Base-by-base conservation (phyloP, 2,329 filamentous ascomycete genomes). In the Alternaria tenuissima region DNA sequence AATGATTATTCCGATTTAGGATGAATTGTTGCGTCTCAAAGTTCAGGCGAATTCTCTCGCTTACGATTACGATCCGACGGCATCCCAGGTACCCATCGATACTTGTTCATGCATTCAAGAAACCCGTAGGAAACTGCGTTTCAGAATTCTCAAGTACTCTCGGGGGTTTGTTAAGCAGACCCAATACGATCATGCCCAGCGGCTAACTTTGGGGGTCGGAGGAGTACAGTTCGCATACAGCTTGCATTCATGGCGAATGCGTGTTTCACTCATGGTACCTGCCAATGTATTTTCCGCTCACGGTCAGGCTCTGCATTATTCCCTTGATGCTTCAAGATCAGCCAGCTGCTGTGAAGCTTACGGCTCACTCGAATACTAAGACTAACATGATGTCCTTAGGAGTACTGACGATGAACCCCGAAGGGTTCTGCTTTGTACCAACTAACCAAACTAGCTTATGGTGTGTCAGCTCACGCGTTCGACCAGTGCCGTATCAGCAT, bases 81-180 rank as follows among this genome's bases (percentile, higher is more conserved):
- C 32, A 36, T 44, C 39, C 46, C 24, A 49, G 38, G 52, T 42
- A 55, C 39, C 30, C 30, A 30, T 44, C 24, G 30, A 16, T 51
- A 30, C 43, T 36, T 26, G 38, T 46, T 59, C 52, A 56, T 59
- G 57, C 52, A 24, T 26, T 18, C 22, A 28, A 43, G 22, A 30
- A 36, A 41, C 43, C 32, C 32, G 52, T 46, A 46, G 30, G 46
- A 59, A 44, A 11, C 38, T 41, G 30, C 18, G 57, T 59, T 56
- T 56, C 57, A 32, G 38, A 28, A 20, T 22, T 46, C 20, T n/a
- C 18, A 34, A 46, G 18, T 38, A 32, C 9, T n/a, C n/a, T 36
- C 12, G 20, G 9, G 30, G 22, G 18, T 42, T 34, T 20, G 11
- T 30, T 36, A 26, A 54, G 34, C 12, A 24, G 38, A 30, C 22